Conservation (phyloP, 169 alveolate genomes). For the Plasmodium coatneyi region DNA sequence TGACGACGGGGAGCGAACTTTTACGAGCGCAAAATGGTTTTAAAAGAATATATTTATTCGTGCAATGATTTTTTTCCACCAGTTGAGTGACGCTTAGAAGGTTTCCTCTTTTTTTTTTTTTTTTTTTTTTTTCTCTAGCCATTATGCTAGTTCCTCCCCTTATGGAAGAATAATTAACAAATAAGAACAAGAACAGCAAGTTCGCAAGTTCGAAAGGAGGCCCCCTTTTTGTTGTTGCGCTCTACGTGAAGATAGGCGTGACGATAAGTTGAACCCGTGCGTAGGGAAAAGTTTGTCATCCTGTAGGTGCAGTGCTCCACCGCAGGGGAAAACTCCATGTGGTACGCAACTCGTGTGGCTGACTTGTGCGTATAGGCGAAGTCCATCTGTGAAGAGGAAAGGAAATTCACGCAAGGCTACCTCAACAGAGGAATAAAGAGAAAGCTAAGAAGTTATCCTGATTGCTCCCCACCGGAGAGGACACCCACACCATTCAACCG, state of each 20-base stretch:
- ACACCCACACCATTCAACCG: neutral
- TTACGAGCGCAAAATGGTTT: neutral
- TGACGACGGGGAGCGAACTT: neutral
- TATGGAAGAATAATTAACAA: neutral
- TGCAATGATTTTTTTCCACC: neutral
- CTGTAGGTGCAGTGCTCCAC: neutral
- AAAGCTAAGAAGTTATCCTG: neutral
- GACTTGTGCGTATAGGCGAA: neutral
- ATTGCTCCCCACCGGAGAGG: neutral
- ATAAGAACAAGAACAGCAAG: neutral
- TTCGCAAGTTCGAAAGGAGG: neutral
- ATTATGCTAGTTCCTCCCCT: neutral
- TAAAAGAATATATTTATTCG: neutral
- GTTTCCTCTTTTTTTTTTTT: neutral
- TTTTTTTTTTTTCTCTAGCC: neutral
- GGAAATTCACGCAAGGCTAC: neutral
- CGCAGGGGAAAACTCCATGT: neutral
- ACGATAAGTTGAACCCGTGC: neutral
- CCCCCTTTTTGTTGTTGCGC: neutral
- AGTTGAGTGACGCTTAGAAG: neutral
- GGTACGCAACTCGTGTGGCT: neutral
- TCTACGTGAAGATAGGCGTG: neutral
- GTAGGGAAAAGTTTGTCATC: neutral
- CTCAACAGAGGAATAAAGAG: neutral
- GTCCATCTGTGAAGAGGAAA: neutral